These are phyloP conservation scores for Aspergillus egyptiacus DNA, from an alignment of 495 filamentous ascomycete species.

Conservation along the genomic window DNA sequence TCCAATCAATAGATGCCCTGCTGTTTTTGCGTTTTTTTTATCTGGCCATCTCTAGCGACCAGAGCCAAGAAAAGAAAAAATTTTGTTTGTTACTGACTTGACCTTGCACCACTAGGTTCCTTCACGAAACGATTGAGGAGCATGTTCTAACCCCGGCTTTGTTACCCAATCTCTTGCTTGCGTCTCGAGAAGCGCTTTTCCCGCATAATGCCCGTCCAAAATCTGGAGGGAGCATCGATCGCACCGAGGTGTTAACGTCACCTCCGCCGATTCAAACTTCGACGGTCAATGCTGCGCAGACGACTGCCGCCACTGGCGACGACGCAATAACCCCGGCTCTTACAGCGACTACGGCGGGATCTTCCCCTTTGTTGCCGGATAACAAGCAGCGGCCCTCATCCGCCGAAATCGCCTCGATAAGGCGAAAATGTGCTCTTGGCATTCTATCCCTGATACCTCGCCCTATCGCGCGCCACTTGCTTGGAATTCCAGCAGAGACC, in stretches of 20 bases:
- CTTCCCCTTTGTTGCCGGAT: slow-evolving; percentile 13
- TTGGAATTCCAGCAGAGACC: slow-evolving; percentile 24
- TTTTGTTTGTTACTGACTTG: slow-evolving; percentile 8
- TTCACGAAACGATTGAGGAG: slow-evolving; percentile 62
- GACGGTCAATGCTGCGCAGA: slow-evolving; percentile 11
- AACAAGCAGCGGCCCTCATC: slow-evolving; percentile 19
- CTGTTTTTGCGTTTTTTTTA: slow-evolving; percentile 1
- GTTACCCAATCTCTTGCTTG: slow-evolving; percentile 68
- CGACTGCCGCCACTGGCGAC: slow-evolving; percentile 12
- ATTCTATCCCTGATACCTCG: slow-evolving; percentile 45
- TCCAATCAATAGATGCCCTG: not conserved
- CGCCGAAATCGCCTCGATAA: slow-evolving; percentile 45
- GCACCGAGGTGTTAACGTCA: slow-evolving; percentile 13
- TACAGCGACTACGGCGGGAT: slow-evolving; percentile 6
- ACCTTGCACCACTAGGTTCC: slow-evolving; percentile 52
- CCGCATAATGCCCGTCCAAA: slow-evolving; percentile 61
- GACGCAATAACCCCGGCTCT: slow-evolving; percentile 11
- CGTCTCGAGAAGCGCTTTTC: slow-evolving; percentile 67
- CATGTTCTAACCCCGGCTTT: slow-evolving; percentile 60
- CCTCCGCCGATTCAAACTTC: slow-evolving; percentile 26
- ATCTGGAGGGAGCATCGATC: slow-evolving; percentile 20
- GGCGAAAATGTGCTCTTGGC: slow-evolving; percentile 49
- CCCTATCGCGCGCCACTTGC: slow-evolving; percentile 34
- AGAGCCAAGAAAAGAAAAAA: not conserved
- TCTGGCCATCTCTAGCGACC: slow-evolving; percentile 2